These are phyloP conservation scores for Euphrasia arctica DNA, from an alignment of 305 asterid genomes.

Conservation along the genomic window DNA sequence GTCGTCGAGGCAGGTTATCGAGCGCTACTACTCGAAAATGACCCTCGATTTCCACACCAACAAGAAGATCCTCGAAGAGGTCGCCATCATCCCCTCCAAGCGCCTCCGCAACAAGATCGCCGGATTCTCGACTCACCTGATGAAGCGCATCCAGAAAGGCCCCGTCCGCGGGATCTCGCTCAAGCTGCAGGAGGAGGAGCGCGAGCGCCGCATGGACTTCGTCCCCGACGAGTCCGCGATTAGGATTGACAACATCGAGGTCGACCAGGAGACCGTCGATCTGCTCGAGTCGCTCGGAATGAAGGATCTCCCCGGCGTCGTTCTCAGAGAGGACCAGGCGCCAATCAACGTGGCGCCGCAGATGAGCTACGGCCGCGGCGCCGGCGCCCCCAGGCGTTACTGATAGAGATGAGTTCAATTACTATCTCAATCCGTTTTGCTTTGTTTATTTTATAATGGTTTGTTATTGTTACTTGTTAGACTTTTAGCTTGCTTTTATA, in stretches of 20 bases:
- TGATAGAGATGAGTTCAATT: constrained; percentile 17
- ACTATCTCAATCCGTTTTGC: no score
- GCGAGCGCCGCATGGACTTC: constrained; percentile 88
- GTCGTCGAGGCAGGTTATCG: constrained; percentile 65
- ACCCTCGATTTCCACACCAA: constrained; percentile 74
- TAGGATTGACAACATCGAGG: constrained; percentile 45
- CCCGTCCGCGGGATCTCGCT: constrained; percentile 78
- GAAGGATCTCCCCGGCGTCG: constrained; percentile 49
- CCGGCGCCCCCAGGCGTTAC: constrained; percentile 38
- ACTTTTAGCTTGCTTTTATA: no score
- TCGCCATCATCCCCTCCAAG: constrained; percentile 72
- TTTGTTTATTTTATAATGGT: no score
- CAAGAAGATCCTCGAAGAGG: constrained; percentile 73
- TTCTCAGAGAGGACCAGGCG: constrained; percentile 38
- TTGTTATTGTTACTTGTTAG: no score
- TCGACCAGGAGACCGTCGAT: constrained; percentile 53
- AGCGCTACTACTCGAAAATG: constrained; percentile 66
- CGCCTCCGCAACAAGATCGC: constrained; percentile 87
- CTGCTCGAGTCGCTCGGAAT: constrained; percentile 41
- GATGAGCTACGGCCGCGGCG: constrained; percentile 41
- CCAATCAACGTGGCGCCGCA: constrained; percentile 31
- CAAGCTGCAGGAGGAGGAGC: constrained; percentile 82
- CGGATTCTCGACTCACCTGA: constrained; percentile 62
- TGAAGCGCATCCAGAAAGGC: constrained; percentile 73
- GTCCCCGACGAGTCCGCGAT: constrained; percentile 82